These are phyloP conservation scores for Diaporthe sp. DNA, from an alignment of 2,329 filamentous ascomycete species.

Conservation along the genomic window DNA sequence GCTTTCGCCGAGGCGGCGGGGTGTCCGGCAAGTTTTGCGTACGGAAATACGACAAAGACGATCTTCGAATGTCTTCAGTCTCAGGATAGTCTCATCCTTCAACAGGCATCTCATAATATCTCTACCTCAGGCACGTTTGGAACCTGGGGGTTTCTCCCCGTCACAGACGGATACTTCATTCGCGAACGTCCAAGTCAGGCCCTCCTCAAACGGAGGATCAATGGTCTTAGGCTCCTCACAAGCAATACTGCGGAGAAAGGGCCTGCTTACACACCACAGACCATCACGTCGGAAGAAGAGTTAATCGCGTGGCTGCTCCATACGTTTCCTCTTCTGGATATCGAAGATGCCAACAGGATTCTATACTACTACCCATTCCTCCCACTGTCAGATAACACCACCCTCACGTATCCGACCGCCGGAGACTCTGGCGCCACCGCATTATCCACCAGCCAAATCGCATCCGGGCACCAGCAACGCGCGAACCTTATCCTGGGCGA, in stretches of 20 bases:
- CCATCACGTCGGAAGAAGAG: constrained; percentile 55
- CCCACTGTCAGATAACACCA: constrained; percentile 22
- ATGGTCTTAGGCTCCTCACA: constrained; percentile 43
- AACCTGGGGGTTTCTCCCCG: constrained; percentile 52
- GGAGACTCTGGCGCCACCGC: constrained; percentile 46
- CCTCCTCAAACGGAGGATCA: constrained; percentile 46
- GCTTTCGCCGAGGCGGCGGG: constrained; percentile 22
- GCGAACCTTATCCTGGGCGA: constrained; percentile 63
- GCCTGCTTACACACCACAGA: constrained; percentile 57
- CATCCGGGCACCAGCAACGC: constrained; percentile 63
- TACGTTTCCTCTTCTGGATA: constrained; percentile 56
- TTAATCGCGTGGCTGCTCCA: constrained; percentile 33
- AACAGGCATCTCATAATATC: constrained; percentile 32
- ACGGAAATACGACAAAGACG: neutral
- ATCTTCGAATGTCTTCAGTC: constrained; percentile 46
- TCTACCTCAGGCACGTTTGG: constrained; percentile 37
- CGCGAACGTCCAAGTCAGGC: constrained; percentile 49
- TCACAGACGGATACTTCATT: constrained; percentile 52
- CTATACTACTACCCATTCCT: constrained; percentile 44
- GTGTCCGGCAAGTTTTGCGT: neutral
- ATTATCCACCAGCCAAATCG: constrained; percentile 50
- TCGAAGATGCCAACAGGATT: constrained; percentile 52
- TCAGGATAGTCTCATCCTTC: constrained; percentile 49
- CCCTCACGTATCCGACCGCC: constrained; percentile 50
- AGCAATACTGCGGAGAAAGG: constrained; percentile 66